Evolutionary conservation across 2,329 filamentous ascomycete genomes (phyloP), one percentile per base, ranked within the genome.

Genomic region (Aureobasidium sp.): DNA sequence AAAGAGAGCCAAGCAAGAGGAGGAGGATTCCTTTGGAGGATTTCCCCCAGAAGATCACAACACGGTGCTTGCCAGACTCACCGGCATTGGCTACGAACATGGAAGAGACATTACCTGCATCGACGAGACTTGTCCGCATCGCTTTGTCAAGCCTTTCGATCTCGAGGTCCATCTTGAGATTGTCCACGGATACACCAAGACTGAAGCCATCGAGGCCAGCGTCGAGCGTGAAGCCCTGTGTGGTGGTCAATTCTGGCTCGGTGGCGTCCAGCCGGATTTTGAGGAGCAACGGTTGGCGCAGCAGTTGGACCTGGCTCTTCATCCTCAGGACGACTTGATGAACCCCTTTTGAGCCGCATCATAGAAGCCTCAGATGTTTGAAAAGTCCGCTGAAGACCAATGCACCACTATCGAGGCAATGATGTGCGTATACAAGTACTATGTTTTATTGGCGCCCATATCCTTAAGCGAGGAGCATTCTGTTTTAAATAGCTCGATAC

Each of bases 141-240:
- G 78, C 48, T 87, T 86, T 73, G 77, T 77, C 62, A 77, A 81
- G 49, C 79, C 83, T 40, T 81, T 82, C 64, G 82, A 86, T 68
- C 74, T 86, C 4, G 79, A 80, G 65, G 72, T 79, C 7, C 85
- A 87, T 67, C 75, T 84, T 73, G 78, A 74, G 62, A 73, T 76
- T 56, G 67, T 64, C 4, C 79, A 81, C 64, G 70, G 69, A 29
- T 71, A 76, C 67, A 60, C 60, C 14, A 70, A 74, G 17, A 72
- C 75, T 15, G 71, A 73, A 35, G 70, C 74, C 49, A 66, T 72
- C n/a, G 67, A 78, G 17, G 67, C 68, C 2, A 53, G 50, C 12
- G 49, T 53, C 22, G 76, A 78, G 65, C 68, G 70, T 48, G 70
- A 76, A 31, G 77, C 77, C 12, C 62, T 74, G 5, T 66, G 68